Percentiles rank a stretch among this genome's conserved stretches.
Conservation (phyloP, 805 yeast genomes). For the Phaffomyces opuntiae region DNA sequence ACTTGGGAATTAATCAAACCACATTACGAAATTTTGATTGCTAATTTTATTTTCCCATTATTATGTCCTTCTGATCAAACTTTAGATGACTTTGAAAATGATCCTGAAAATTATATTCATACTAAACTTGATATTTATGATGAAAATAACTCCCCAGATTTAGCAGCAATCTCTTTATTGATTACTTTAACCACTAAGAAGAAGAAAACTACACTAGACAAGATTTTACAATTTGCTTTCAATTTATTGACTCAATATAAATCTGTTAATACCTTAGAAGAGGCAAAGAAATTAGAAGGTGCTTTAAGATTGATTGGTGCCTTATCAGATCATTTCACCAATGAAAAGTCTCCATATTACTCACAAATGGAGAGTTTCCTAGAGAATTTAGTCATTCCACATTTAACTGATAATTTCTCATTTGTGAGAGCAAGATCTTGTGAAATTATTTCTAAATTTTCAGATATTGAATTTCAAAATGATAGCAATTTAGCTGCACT, state of each 20-base stretch:
- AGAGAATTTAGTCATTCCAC: constrained; percentile 59
- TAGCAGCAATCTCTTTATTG: constrained; percentile 71
- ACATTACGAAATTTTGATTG: constrained; percentile 54
- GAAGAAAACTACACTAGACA: constrained; percentile 49
- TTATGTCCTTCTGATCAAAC: constrained; percentile 63
- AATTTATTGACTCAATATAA: constrained; percentile 34
- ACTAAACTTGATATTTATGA: constrained; percentile 57
- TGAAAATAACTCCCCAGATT: constrained; percentile 62
- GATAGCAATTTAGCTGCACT: constrained; percentile 29
- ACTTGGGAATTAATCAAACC: constrained; percentile 67
- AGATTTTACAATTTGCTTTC: constrained; percentile 55
- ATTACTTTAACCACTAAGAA: constrained; percentile 67
- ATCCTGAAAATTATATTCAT: constrained; percentile 84
- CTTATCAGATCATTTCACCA: constrained; percentile 51
- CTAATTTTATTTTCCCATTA: constrained; percentile 70
- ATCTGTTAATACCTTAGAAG: constrained; percentile 30
- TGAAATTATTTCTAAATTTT: constrained; percentile 58
- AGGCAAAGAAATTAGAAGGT: constrained; percentile 69
- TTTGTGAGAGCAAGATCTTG: constrained; percentile 74
- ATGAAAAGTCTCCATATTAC: constrained; percentile 48
- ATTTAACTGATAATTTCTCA: constrained; percentile 50
- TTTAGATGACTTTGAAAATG: constrained; percentile 71
- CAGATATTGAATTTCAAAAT: constrained; percentile 48
- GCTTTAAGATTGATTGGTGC: constrained; percentile 73
- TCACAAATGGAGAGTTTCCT: constrained; percentile 66